These are phyloP conservation scores for Andrographis paniculata DNA, from an alignment of 305 asterid genomes.

Conservation along the genomic window DNA sequence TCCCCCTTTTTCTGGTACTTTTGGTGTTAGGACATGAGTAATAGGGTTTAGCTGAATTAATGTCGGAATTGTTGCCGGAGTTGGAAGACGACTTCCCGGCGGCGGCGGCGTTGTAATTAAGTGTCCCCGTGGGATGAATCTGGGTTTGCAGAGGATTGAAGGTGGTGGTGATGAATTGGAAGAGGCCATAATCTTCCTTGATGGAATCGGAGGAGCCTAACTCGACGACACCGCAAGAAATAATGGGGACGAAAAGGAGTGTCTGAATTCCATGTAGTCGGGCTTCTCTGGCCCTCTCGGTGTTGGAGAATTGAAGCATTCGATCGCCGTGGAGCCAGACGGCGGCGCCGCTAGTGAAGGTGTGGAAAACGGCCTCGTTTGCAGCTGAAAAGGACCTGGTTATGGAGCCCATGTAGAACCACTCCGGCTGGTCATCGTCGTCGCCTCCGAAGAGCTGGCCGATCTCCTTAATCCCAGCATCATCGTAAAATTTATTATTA, in stretches of 20 bases:
- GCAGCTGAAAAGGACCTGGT: slow-evolving; percentile 24
- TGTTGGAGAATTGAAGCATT: slow-evolving; percentile 22
- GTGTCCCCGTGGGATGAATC: too few species aligned
- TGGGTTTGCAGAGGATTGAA: background rate
- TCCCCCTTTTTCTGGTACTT: too few species aligned
- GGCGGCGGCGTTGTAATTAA: too few species aligned
- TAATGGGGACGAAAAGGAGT: slow-evolving; percentile 26
- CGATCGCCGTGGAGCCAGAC: slow-evolving; percentile 26
- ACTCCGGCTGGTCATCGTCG: slow-evolving; percentile 27
- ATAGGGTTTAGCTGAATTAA: too few species aligned
- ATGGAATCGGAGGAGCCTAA: slow-evolving; percentile 32
- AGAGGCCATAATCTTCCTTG: slow-evolving; percentile 17
- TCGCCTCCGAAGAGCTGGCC: too few species aligned
- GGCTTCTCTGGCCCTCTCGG: slow-evolving; percentile 43
- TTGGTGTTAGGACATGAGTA: too few species aligned
- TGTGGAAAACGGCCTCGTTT: slow-evolving; percentile 31
- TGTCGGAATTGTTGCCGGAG: too few species aligned
- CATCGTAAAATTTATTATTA: background rate
- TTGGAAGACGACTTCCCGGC: too few species aligned
- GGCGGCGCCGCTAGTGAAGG: slow-evolving; percentile 18
- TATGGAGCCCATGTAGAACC: slow-evolving; percentile 47
- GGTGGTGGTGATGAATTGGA: slow-evolving; percentile 13
- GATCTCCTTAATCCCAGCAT: too few species aligned
- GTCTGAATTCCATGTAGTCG: slow-evolving; percentile 32
- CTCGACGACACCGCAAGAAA: slow-evolving; percentile 26